Evolutionary conservation across 768 basidiomycete genomes (phyloP).

Genomic region (Mycena rosella): DNA sequence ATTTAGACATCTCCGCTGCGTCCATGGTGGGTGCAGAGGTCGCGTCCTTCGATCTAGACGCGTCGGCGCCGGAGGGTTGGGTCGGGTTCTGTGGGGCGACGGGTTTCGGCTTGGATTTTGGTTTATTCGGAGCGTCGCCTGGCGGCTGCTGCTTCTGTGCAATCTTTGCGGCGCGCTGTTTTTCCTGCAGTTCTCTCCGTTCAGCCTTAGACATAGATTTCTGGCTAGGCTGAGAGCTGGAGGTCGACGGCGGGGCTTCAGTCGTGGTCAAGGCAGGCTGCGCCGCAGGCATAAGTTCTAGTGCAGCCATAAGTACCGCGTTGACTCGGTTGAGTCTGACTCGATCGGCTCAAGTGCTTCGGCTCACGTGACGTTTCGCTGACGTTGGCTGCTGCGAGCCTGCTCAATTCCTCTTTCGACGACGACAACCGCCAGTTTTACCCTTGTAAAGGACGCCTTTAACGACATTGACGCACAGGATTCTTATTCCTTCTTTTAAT

Average conservation of each 20-base stretch:
- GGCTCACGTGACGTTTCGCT: conserved; percentile 1
- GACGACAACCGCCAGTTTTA: neutral
- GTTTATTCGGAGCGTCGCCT: conserved; percentile 29
- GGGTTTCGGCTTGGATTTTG: conserved; percentile 42
- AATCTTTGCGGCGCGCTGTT: conserved; percentile 82
- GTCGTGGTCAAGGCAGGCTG: conserved; percentile 10
- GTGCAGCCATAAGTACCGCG: conserved; percentile 20
- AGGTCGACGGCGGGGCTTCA: conserved; percentile 32
- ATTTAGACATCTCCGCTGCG: conserved; percentile 55
- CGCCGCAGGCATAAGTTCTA: no score
- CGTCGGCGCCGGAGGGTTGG: conserved; percentile 39
- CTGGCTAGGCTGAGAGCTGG: conserved; percentile 61
- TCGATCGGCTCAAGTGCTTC: no score
- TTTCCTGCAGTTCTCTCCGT: conserved; percentile 83
- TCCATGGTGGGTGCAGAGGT: conserved; percentile 40
- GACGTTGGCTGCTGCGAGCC: neutral
- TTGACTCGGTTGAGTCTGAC: no score
- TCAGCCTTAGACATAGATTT: conserved; percentile 87
- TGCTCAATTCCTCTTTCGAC: neutral
- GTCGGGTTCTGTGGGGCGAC: conserved; percentile 41
- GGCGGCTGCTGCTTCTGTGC: conserved; percentile 54
- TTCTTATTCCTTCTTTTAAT: conserved; percentile 11
- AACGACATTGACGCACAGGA: conserved; percentile 25
- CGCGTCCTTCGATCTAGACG: conserved; percentile 25
- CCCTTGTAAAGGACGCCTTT: conserved; percentile 10